These are phyloP conservation scores for Yamadazyma friedrichii DNA, from an alignment of 1,139 yeast genomes.

Conservation along the genomic window DNA sequence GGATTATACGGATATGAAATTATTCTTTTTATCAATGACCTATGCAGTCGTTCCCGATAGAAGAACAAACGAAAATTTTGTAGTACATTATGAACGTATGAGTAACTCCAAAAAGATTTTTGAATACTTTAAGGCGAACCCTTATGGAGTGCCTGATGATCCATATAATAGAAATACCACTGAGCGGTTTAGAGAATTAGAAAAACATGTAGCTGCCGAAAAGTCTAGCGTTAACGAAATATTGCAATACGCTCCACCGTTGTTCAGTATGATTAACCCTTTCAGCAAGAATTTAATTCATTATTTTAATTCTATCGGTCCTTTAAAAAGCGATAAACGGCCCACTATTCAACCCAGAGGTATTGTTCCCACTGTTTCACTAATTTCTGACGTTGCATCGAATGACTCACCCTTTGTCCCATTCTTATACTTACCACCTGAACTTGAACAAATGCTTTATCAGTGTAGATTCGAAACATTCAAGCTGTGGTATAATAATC, in stretches of 20 bases:
- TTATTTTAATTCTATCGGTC: slow-evolving; percentile 3
- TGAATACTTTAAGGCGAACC: not conserved
- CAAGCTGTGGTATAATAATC: not conserved
- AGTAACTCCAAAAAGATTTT: not conserved
- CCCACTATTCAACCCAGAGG: not conserved
- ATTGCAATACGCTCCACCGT: slow-evolving; percentile 2
- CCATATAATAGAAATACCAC: slow-evolving; percentile 4
- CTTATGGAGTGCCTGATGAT: slow-evolving; percentile 2
- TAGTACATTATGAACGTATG: not conserved
- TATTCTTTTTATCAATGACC: too few relatives aligned
- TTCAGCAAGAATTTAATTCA: not conserved
- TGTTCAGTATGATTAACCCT: slow-evolving; percentile 3
- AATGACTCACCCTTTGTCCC: not conserved
- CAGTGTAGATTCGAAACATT: not conserved
- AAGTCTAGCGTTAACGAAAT: not conserved
- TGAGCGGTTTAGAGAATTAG: not conserved
- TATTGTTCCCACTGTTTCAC: not conserved
- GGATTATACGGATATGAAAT: too few relatives aligned
- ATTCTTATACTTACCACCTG: not conserved
- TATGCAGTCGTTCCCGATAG: too few relatives aligned
- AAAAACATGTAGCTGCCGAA: not conserved
- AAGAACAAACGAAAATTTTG: not conserved
- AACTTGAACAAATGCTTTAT: not conserved
- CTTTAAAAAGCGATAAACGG: not conserved
- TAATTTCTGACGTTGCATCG: not conserved